These are phyloP conservation scores for Capsicum chinense DNA, from an alignment of 257 asterid species.

Conservation along the genomic window DNA sequence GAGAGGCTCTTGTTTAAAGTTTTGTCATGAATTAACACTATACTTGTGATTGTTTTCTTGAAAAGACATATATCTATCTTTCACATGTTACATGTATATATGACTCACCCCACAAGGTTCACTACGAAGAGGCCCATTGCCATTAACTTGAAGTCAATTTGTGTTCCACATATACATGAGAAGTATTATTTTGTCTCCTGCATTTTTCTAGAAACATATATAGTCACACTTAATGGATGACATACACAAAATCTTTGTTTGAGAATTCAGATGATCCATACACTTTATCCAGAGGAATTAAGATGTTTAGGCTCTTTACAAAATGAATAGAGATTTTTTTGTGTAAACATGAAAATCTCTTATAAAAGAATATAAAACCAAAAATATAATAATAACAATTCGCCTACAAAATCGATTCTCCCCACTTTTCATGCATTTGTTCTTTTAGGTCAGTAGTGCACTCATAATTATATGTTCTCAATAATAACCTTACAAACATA, in stretches of 20 bases:
- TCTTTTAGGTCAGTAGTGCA: not conserved
- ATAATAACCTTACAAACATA: too few relatives aligned
- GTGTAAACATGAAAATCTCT: too few relatives aligned
- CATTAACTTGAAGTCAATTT: conserved; percentile 25
- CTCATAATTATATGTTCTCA: not conserved
- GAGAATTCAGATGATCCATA: too few relatives aligned
- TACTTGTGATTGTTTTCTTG: conserved; percentile 2
- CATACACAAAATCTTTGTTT: not conserved
- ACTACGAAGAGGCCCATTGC: not conserved
- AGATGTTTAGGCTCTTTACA: too few relatives aligned
- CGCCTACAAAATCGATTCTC: too few relatives aligned
- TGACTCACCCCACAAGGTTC: conserved; percentile 20
- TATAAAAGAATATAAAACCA: too few relatives aligned
- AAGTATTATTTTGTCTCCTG: not conserved
- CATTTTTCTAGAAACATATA: not conserved
- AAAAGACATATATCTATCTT: conserved; percentile 16
- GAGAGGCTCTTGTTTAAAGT: conserved; percentile 6
- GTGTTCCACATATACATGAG: not conserved
- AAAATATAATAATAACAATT: too few relatives aligned
- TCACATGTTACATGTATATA: conserved; percentile 3
- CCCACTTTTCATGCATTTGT: not conserved
- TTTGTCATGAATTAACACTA: not conserved
- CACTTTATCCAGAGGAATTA: too few relatives aligned
- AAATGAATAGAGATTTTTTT: too few relatives aligned
- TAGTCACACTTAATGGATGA: not conserved